Evolutionary conservation across 1,139 yeast genomes (phyloP), one percentile per base, ranked within the genome.

Genomic region (Lodderomyces jiufengensis): DNA sequence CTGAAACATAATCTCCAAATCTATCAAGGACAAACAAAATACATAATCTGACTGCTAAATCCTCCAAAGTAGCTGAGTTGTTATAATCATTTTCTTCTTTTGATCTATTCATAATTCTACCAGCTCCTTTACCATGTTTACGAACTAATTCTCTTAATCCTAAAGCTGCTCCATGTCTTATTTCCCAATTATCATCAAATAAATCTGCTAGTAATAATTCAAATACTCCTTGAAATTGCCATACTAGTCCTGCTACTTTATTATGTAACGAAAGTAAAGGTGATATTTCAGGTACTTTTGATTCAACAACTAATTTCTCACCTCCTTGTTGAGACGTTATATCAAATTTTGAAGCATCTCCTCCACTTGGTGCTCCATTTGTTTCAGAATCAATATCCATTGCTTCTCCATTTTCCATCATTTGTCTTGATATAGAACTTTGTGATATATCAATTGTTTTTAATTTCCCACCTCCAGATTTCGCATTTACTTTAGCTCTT

Each of bases 201-300:
- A 94, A 63, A 50, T 90, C 96, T 30, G 79, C 79, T 44, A 87
- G 66, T 29, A 94, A 61, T 23, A 90, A 63, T 52, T 88, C 97
- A 53, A 84, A 88, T n/a, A 92, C 82, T n/a, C 97, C 96, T 66
- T 90, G 97, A 49, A 90, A 86, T 40, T 88, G 95, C 97, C 98
- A 94, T 1, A 86, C 84, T 33, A 82, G 67, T 4, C 88, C 92
- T 1, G 85, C 80, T 7, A 81, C 84, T 36, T 80, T 78, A 26
- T 84, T 78, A 46, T 86, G 90, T 50, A 82, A 84, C 7, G 87
- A 80, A 9, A 87, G 62, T 3, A 86, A 66, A 8, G 90, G 87
- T 1, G 86, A 75, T 4, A 83, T 66, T 42, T 80, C 80, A 0
- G 87, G 69, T 1, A 78, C 76, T 52, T 79, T 79, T 35, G 84